Evolutionary conservation across 805 yeast species (phyloP).

Genomic region (Kregervanrija delftensis): DNA sequence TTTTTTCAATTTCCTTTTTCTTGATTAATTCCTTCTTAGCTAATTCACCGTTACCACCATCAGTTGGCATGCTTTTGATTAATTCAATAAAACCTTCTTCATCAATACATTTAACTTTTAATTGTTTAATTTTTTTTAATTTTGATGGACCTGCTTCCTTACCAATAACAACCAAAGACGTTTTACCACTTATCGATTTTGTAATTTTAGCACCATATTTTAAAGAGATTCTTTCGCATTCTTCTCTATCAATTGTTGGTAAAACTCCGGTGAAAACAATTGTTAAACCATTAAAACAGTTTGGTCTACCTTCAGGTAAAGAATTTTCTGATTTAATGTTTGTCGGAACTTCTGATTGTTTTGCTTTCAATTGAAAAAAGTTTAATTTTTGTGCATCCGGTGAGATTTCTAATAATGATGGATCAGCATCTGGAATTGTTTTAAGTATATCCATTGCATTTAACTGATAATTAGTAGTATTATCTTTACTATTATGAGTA

Average conservation of each 20-base stretch:
- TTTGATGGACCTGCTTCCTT: constrained; percentile 97
- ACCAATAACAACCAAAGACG: constrained; percentile 86
- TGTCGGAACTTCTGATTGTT: constrained; percentile 28
- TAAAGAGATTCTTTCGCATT: constrained; percentile 70
- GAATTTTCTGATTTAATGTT: constrained; percentile 30
- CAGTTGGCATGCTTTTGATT: constrained; percentile 75
- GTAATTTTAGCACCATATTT: constrained; percentile 89
- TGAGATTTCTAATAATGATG: constrained; percentile 26
- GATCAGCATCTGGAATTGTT: constrained; percentile 67
- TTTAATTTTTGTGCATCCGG: constrained; percentile 45
- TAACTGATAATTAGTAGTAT: not conserved
- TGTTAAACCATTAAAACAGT: constrained; percentile 82
- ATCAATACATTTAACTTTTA: constrained; percentile 71
- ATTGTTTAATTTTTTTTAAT: constrained; percentile 66
- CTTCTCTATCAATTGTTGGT: constrained; percentile 71
- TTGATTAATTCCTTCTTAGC: constrained; percentile 71
- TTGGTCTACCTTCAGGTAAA: constrained; percentile 76
- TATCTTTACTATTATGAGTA: too few relatives aligned
- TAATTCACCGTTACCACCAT: constrained; percentile 79
- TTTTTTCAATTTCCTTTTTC: constrained; percentile 58
- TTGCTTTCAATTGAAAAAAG: constrained; percentile 51
- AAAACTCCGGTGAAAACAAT: constrained; percentile 90
- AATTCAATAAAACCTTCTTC: constrained; percentile 81
- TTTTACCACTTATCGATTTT: constrained; percentile 75
- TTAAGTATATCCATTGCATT: constrained; percentile 52